phyloP scores from a whole-genome alignment of 306 rosid genomes.

The Astragalus glycyphyllos region DNA sequence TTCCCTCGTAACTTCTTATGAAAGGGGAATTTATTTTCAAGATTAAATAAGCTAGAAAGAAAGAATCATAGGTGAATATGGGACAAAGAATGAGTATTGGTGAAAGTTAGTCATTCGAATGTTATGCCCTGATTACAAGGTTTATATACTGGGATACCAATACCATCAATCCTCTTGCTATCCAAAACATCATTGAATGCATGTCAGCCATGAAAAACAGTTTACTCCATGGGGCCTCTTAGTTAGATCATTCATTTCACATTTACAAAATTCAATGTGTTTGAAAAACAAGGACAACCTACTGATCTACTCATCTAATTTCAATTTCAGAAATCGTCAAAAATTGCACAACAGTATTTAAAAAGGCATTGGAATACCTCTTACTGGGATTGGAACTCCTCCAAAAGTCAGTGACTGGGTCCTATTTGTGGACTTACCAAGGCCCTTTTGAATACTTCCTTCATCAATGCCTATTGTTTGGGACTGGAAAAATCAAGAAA shows the following conservation, averaged over 20 bases:
- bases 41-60: constrained; percentile 29
- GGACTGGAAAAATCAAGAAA: no score
- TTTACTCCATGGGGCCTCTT: no score
- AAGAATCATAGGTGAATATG: no score
- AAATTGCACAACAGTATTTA: background rate
- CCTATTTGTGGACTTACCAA: no score
- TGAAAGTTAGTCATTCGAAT: constrained; percentile 32
- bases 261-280: background rate
- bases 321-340: background rate
- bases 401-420: no score
- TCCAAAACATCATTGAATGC: constrained; percentile 2
- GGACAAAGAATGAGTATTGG: constrained; percentile 33
- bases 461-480: no score
- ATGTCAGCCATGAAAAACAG: constrained; percentile 19
- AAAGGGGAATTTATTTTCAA: constrained; percentile 40
- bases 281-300: background rate
- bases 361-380: no score
- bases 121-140: constrained; percentile 19
- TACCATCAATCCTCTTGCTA: constrained; percentile 18
- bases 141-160: background rate
- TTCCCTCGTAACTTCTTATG: constrained; percentile 16
- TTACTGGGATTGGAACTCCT: no score
- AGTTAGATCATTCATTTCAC: constrained; percentile 22
- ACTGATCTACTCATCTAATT: background rate
- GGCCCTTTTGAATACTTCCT: no score